Evolutionary conservation across 345 rosid genomes (phyloP), one percentile per base, ranked within the genome.

Genomic region (Corchorus capsularis): DNA sequence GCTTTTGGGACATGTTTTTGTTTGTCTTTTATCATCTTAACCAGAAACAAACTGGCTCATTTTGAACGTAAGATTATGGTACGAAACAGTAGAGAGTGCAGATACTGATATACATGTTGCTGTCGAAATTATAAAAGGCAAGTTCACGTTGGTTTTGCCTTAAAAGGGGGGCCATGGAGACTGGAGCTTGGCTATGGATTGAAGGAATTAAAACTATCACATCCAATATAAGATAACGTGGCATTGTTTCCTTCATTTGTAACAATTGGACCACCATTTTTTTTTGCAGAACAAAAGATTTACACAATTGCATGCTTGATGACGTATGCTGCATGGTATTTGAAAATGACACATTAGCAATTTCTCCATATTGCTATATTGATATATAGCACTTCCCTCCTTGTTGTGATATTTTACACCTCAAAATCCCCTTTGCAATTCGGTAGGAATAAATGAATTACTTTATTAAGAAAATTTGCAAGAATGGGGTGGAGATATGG

Each of bases 271-370:
- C 63, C 63, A 70, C 47, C 49, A 27, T 39, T 39, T 39, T n/a
- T 7, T 71, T n/a, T 19, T 71, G 49, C 50, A 35, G 17, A 69
- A 39, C 39, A 34, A 69, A 69, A 50, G 49, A 37, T 71, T 55
- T 39, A 37, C 45, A 27, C 27, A 27, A 27, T 55, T 55, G 75
- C 75, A 71, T 19, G 50, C 52, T 56, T 41, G 19, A 56, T 71
- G 75, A 71, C 75, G 63, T 55, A 39, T 39, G n/a, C 63, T 71
- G 75, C 75, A 71, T 54, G 63, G 52, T 41, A 11, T 55, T 47
- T 13, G 63, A 71, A 71, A 27, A 27, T 27, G 27, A 27, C 27
- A 27, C 27, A 27, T 27, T 27, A 27, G 27, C 27, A 27, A 27
- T 27, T 27, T 27, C 27, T 27, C 27, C 27, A 27, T 27, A 27